phyloP scores from a whole-genome alignment of 257 asterid genomes.

The Apocynum venetum region DNA sequence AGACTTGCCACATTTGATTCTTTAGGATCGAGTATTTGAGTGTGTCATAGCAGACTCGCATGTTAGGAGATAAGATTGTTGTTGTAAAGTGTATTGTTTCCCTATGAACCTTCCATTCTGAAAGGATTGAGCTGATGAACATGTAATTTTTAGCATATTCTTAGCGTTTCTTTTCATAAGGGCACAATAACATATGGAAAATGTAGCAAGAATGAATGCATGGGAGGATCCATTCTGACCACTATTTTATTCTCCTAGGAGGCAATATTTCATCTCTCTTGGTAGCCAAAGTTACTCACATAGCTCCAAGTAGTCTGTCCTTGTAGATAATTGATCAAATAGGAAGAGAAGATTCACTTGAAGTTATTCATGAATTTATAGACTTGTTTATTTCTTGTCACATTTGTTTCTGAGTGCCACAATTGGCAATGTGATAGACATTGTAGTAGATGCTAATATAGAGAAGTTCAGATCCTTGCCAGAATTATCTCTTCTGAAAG shows the following conservation, averaged over 20 bases:
- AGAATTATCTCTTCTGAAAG: slow-evolving; percentile 73
- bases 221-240: background rate
- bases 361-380: background rate
- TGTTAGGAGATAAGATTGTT: background rate
- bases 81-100: background rate
- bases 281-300: background rate
- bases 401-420: background rate
- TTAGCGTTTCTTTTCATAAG: background rate
- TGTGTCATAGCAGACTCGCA: background rate
- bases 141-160: background rate
- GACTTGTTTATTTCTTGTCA: background rate
- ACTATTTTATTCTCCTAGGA: background rate
- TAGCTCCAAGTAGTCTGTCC: background rate
- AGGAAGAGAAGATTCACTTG: slow-evolving; percentile 1
- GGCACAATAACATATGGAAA: background rate
- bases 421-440: background rate
- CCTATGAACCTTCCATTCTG: background rate
- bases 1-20: background rate
- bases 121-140: background rate
- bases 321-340: background rate
- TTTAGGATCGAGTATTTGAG: background rate
- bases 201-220: background rate
- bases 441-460: slow-evolving; percentile 9
- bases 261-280: background rate
- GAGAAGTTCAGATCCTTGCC: slow-evolving; percentile 73